A percentile compares a stretch with the other conserved stretches of the same genome.
These are phyloP conservation scores for Drechslera avenae DNA, from an alignment of 2,329 filamentous ascomycete genomes.

Conservation along the genomic window DNA sequence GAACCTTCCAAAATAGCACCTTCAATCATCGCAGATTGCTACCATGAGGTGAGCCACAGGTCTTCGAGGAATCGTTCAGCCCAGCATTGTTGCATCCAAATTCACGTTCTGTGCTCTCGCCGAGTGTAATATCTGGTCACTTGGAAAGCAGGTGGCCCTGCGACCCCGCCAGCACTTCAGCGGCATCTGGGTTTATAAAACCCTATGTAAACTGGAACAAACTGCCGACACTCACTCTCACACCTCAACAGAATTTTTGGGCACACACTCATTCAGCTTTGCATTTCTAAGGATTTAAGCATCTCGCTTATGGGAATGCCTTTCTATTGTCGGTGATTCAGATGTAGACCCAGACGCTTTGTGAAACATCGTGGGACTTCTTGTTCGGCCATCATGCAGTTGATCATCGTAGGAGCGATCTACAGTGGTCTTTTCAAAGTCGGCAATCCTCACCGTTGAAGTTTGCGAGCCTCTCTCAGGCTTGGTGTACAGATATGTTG, in stretches of 20 bases:
- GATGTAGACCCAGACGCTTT: conserved; percentile 23
- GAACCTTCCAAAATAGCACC: not conserved
- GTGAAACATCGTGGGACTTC: conserved; percentile 19
- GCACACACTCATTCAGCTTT: not conserved
- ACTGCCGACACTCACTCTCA: too few species aligned
- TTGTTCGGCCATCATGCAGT: conserved; percentile 4
- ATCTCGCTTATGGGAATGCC: conserved; percentile 32
- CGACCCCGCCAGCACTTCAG: too few species aligned
- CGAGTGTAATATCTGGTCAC: too few species aligned
- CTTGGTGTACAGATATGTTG: conserved; percentile 84
- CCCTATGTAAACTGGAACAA: too few species aligned
- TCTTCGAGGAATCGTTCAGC: too few species aligned
- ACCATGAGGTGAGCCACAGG: too few species aligned
- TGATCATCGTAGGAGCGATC: conserved; percentile 46
- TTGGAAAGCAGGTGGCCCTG: too few species aligned
- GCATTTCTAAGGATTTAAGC: conserved; percentile 14
- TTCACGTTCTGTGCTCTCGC: too few species aligned
- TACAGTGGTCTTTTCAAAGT: conserved; percentile 75
- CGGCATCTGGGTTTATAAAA: too few species aligned
- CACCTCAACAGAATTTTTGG: not conserved
- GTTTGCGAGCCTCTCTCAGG: conserved; percentile 61
- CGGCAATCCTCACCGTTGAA: conserved; percentile 70
- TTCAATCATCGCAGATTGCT: not conserved
- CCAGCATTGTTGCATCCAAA: too few species aligned
- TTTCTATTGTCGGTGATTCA: conserved; percentile 30